Percentiles rank a stretch among this genome's conserved stretches.
These are phyloP conservation scores for Neurospora discreta DNA, from an alignment of 495 filamentous ascomycete species.

Conservation along the genomic window DNA sequence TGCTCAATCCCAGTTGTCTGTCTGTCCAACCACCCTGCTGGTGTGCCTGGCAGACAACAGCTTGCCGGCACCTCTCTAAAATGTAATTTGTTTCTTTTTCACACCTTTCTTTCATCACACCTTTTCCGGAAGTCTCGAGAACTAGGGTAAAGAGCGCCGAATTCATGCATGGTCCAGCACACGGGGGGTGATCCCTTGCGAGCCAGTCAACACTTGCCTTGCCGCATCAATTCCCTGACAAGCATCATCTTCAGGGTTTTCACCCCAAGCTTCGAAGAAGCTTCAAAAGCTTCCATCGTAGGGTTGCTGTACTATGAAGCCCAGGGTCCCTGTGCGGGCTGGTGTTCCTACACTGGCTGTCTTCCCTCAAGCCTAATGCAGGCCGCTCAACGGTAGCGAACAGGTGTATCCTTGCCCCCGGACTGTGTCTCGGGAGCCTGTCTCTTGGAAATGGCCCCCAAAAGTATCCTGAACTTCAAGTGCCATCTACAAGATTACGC, in stretches of 20 bases:
- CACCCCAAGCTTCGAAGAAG: background rate
- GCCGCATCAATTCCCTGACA: background rate
- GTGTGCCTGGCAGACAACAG: background rate
- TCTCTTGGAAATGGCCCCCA: background rate
- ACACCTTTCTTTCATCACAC: slow-evolving; percentile 12
- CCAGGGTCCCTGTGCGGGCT: background rate
- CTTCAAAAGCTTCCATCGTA: background rate
- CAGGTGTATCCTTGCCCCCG: background rate
- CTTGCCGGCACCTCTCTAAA: background rate
- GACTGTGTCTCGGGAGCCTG: background rate
- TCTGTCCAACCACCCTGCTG: slow-evolving; percentile 9
- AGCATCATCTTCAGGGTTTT: background rate
- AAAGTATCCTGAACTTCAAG: background rate
- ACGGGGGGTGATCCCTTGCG: slow-evolving; percentile 1
- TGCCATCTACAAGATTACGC: background rate
- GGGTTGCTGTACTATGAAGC: background rate
- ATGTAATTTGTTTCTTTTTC: background rate
- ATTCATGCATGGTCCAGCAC: slow-evolving; percentile 13
- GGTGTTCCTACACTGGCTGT: background rate
- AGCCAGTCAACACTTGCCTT: background rate
- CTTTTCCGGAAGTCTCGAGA: background rate
- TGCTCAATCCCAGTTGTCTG: slow-evolving; percentile 12
- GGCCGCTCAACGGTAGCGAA: background rate
- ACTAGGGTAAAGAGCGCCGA: slow-evolving; percentile 11
- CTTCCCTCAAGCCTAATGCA: background rate